Conservation (phyloP, 805 yeast genomes). For the Saturnispora serradocipensis region DNA sequence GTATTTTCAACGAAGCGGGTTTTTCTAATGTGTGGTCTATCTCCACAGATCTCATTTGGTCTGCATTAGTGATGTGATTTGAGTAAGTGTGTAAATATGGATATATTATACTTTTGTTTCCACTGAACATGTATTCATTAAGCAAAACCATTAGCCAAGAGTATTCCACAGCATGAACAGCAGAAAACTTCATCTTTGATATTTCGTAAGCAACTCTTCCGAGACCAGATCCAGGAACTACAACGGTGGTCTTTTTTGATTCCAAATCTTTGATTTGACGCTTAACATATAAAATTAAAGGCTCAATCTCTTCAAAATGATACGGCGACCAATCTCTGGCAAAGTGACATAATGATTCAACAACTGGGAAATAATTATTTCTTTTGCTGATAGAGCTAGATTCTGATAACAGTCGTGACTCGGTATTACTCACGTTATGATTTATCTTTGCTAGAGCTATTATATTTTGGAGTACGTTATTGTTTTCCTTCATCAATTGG, state of each 20-base stretch:
- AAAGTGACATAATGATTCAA: constrained; percentile 66
- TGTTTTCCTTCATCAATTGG: constrained; percentile 38
- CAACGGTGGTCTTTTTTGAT: constrained; percentile 35
- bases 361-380: constrained; percentile 36
- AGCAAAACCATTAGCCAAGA: constrained; percentile 70
- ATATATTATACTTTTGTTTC: constrained; percentile 16
- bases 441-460: constrained; percentile 30
- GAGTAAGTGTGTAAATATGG: constrained; percentile 64
- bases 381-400: constrained; percentile 10
- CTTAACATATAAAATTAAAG: constrained; percentile 44
- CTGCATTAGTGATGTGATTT: constrained; percentile 40
- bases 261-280: constrained; percentile 29
- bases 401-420: constrained; percentile 30
- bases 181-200: constrained; percentile 26
- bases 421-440: constrained; percentile 34
- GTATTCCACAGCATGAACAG: constrained; percentile 66
- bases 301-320: constrained; percentile 41
- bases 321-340: constrained; percentile 65
- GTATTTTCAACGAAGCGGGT: constrained; percentile 41
- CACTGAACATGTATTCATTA: constrained; percentile 45
- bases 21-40: constrained; percentile 24
- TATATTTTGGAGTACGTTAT: constrained; percentile 36
- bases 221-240: constrained; percentile 85
- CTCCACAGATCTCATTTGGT: constrained; percentile 42
- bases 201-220: constrained; percentile 70